Conservation (phyloP, 2,329 filamentous ascomycete species). For the Corinectria fuckeliana region DNA sequence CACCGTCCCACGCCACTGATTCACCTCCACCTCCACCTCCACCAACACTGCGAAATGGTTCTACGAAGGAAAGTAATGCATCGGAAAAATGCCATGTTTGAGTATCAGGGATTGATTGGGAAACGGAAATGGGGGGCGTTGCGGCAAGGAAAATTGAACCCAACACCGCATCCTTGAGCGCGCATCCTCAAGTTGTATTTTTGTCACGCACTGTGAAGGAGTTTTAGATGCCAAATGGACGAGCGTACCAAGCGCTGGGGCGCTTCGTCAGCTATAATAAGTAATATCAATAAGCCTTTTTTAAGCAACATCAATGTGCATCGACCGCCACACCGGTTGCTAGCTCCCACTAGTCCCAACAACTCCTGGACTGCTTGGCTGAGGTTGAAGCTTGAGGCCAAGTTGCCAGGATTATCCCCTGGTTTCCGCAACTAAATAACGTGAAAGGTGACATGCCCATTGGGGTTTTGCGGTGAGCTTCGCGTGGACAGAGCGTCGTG, state of each 20-base stretch:
- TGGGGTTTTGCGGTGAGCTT: background rate
- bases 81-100: slow-evolving; percentile 1
- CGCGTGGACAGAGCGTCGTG: background rate
- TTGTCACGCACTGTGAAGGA: slow-evolving; percentile 12
- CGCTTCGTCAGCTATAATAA: slow-evolving; percentile 39
- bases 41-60: slow-evolving; percentile 3
- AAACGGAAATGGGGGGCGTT: slow-evolving; percentile 8
- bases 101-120: slow-evolving; percentile 3
- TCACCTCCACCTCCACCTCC: slow-evolving; percentile 10
- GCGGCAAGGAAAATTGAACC: slow-evolving; percentile 18
- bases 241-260: slow-evolving; percentile 52
- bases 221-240: slow-evolving; percentile 27
- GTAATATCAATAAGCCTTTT: slow-evolving; percentile 28
- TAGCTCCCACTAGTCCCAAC: background rate
- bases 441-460: background rate
- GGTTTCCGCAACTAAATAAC: background rate
- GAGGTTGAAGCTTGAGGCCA: background rate
- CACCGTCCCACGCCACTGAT: slow-evolving; percentile 34
- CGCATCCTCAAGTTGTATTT: slow-evolving; percentile 10
- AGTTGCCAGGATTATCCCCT: background rate
- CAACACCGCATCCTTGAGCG: slow-evolving; percentile 11
- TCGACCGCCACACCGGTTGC: background rate
- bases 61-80: slow-evolving; percentile 8
- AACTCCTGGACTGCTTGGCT: too few species aligned
- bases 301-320: background rate